phyloP scores from a whole-genome alignment of 768 basidiomycete species.

The Boletellus sp. region DNA sequence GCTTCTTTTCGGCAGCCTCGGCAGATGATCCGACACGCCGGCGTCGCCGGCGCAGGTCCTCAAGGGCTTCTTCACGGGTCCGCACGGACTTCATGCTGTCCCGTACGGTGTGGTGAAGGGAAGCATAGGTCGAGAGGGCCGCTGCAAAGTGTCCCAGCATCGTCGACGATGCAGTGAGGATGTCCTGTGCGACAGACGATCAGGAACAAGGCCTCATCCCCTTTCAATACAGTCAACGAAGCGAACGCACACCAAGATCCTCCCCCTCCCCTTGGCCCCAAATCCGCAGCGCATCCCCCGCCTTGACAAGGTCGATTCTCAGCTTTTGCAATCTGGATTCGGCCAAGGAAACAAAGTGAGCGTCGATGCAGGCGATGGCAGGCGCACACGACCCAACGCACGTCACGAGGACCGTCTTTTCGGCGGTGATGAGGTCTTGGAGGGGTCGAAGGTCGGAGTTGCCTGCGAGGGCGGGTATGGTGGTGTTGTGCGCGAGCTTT shows the following conservation, averaged over 20 bases:
- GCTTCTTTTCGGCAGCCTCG: constrained; percentile 82
- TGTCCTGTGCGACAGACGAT: constrained; percentile 50
- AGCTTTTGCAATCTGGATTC: constrained; percentile 57
- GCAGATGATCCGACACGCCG: constrained; percentile 65
- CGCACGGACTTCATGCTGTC: constrained; percentile 77
- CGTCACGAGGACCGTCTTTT: constrained; percentile 79
- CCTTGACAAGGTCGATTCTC: constrained; percentile 59
- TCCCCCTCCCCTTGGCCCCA: constrained; percentile 85
- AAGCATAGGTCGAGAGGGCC: constrained; percentile 66
- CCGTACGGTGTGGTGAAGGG: constrained; percentile 60
- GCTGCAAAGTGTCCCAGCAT: constrained; percentile 65
- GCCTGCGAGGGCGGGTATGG: constrained; percentile 62
- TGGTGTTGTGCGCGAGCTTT: constrained; percentile 87
- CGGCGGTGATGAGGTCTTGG: constrained; percentile 86
- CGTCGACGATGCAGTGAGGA: constrained; percentile 63
- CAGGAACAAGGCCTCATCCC: not conserved
- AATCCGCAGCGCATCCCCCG: constrained; percentile 63
- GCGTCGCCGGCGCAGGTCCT: constrained; percentile 69
- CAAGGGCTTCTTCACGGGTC: constrained; percentile 78
- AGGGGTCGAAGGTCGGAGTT: constrained; percentile 79
- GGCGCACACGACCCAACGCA: constrained; percentile 35
- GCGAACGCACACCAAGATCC: constrained; percentile 61
- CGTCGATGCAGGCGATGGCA: not conserved
- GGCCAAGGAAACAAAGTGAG: not conserved
- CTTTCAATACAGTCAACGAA: not conserved